A percentile compares a stretch with the other conserved stretches of the same genome.
Evolutionary conservation across 495 filamentous ascomycete species (phyloP).

Genomic region (Aspergillus taichungensis): DNA sequence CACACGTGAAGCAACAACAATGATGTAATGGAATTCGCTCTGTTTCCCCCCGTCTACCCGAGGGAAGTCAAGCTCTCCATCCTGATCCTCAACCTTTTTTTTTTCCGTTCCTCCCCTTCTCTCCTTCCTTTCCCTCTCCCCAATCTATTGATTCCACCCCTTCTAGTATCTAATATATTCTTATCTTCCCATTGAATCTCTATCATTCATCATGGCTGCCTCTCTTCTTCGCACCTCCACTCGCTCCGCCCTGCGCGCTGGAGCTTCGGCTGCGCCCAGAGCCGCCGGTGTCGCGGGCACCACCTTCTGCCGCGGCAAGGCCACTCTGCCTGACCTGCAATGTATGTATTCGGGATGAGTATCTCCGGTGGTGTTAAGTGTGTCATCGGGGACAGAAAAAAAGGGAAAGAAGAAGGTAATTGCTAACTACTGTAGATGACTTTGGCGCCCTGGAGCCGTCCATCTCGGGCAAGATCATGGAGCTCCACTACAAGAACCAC

Average conservation of each 20-base stretch:
- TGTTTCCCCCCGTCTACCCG: neutral
- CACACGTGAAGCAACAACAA: constrained; percentile 3
- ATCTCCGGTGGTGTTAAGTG: neutral
- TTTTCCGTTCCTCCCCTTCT: constrained; percentile 6
- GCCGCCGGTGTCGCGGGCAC: constrained; percentile 55
- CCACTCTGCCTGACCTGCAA: constrained; percentile 85
- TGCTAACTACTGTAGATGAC: constrained; percentile 48
- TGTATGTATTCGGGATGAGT: constrained; percentile 48
- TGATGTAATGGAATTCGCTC: constrained; percentile 5
- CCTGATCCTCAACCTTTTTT: neutral
- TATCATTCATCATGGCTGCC: constrained; percentile 41
- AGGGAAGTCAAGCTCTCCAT: neutral
- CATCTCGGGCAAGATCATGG: constrained; percentile 98
- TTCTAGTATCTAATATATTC: constrained; percentile 1
- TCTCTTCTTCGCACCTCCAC: constrained; percentile 44
- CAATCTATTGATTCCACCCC: neutral
- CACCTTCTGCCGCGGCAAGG: constrained; percentile 76
- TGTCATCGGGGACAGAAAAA: too few relatives aligned
- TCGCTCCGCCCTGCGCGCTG: constrained; percentile 47
- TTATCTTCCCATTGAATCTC: constrained; percentile 1
- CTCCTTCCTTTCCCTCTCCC: neutral
- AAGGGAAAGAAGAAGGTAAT: constrained; percentile 4
- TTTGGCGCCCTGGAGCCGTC: constrained; percentile 88
- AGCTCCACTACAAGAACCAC: constrained; percentile 68
- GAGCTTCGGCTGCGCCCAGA: constrained; percentile 39